Percentiles rank a stretch among this genome's conserved stretches.
Evolutionary conservation across 176 grass and related monocot species (phyloP).

Genomic region (Elymus sibiricus): DNA sequence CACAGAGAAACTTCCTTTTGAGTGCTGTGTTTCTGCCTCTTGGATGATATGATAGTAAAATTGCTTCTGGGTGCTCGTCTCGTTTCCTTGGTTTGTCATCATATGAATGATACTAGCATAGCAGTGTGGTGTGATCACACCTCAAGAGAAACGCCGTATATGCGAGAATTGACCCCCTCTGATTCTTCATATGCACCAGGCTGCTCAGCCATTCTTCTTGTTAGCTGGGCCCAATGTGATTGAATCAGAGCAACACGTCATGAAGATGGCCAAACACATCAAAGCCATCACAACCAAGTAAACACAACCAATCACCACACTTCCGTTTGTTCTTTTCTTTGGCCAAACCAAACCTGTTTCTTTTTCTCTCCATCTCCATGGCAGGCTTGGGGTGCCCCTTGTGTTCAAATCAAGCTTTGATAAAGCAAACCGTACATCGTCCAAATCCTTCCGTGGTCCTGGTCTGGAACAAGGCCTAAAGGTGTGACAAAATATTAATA

Average conservation of each 20-base stretch:
- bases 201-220: slow-evolving; percentile 87
- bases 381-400: slow-evolving; percentile 76
- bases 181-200: slow-evolving; percentile 55
- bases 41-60: background rate
- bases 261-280: slow-evolving; percentile 90
- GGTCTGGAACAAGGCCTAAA: slow-evolving; percentile 92
- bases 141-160: background rate
- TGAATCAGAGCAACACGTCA: slow-evolving; percentile 84
- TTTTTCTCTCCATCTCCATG: background rate
- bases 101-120: background rate
- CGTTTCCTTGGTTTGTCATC: background rate
- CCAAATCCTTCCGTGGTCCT: slow-evolving; percentile 88
- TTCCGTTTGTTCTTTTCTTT: background rate
- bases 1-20: too few relatives aligned
- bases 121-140: background rate
- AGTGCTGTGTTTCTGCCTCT: background rate
- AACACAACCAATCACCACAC: slow-evolving; percentile 2
- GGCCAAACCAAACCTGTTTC: background rate
- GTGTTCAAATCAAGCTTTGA: slow-evolving; percentile 98
- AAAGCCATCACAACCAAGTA: slow-evolving; percentile 71
- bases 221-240: slow-evolving; percentile 88
- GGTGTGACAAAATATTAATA: slow-evolving; percentile 15
- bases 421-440: slow-evolving; percentile 95
- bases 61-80: background rate
- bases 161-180: slow-evolving; percentile 7